Percentiles rank a stretch among this genome's conserved stretches.
phyloP scores from a whole-genome alignment of 2,329 filamentous ascomycete species.

The Colletotrichum shisoi region DNA sequence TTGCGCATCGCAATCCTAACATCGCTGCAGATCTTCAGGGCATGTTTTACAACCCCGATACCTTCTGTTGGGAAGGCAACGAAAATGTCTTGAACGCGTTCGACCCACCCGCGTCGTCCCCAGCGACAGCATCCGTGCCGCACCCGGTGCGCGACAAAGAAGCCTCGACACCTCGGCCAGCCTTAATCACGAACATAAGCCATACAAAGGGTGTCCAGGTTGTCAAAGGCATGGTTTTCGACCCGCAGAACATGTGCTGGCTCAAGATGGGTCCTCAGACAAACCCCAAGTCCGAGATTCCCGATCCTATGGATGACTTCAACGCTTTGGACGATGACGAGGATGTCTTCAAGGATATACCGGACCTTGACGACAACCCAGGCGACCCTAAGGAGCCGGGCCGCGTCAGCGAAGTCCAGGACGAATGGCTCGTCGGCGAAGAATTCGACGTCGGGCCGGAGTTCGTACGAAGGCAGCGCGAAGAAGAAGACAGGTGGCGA shows the following conservation, averaged over 20 bases:
- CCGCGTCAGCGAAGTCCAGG: conserved; percentile 68
- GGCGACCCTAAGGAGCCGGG: conserved; percentile 59
- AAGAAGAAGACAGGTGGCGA: conserved; percentile 91
- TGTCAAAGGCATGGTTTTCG: conserved; percentile 98
- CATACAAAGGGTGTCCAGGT: conserved; percentile 87
- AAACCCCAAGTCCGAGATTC: conserved; percentile 58
- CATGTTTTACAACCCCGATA: conserved; percentile 92
- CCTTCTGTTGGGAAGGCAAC: conserved; percentile 94
- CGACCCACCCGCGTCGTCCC: conserved; percentile 67
- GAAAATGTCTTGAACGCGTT: conserved; percentile 85
- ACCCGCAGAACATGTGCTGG: conserved; percentile 97
- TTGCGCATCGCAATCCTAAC: conserved; percentile 45
- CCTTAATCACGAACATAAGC: conserved; percentile 90
- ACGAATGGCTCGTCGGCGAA: conserved; percentile 88
- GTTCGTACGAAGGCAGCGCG: conserved; percentile 86
- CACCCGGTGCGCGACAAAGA: conserved; percentile 64
- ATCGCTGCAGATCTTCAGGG: conserved; percentile 76
- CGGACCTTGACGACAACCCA: conserved; percentile 79
- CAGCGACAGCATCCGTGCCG: conserved; percentile 59
- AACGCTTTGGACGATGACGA: conserved; percentile 85
- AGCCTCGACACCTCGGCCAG: conserved; percentile 68
- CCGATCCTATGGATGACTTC: conserved; percentile 69
- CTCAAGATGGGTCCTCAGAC: conserved; percentile 72
- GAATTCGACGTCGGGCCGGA: conserved; percentile 98
- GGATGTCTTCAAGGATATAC: conserved; percentile 93